These are phyloP conservation scores for Trichoderma guizhouense DNA, from an alignment of 2,329 filamentous ascomycete species.

Conservation along the genomic window DNA sequence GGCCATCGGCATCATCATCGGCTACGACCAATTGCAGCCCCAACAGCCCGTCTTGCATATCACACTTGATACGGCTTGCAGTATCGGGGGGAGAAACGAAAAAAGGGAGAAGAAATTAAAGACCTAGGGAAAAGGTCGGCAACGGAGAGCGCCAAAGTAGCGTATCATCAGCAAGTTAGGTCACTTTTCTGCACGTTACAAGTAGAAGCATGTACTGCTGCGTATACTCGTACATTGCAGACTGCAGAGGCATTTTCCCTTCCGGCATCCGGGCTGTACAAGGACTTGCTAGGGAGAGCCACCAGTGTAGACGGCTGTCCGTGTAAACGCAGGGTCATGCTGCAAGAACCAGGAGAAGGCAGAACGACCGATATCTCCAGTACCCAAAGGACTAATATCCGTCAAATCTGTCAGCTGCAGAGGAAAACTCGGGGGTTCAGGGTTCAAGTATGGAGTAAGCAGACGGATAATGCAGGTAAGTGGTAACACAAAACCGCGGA, in stretches of 20 bases:
- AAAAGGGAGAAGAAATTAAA: not conserved
- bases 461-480: not conserved
- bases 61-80: not conserved
- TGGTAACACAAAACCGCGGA: not conserved
- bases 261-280: not conserved
- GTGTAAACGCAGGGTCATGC: not conserved
- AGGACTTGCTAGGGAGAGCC: not conserved
- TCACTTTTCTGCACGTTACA: not conserved
- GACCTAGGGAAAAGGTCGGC: not conserved
- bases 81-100: too few relatives aligned
- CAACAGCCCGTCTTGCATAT: slow-evolving; percentile 8
- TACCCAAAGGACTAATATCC: not conserved
- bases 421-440: not conserved
- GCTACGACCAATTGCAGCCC: not conserved
- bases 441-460: not conserved
- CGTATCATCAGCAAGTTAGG: not conserved
- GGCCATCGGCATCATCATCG: not conserved
- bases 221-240: not conserved
- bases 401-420: not conserved
- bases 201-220: not conserved
- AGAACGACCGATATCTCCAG: not conserved
- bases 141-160: not conserved
- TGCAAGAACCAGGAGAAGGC: slow-evolving; percentile 4
- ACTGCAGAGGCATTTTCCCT: slow-evolving; percentile 1
- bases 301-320: not conserved